Evolutionary conservation across 164 flowering plant species (phyloP).

Genomic region (Santalum album): DNA sequence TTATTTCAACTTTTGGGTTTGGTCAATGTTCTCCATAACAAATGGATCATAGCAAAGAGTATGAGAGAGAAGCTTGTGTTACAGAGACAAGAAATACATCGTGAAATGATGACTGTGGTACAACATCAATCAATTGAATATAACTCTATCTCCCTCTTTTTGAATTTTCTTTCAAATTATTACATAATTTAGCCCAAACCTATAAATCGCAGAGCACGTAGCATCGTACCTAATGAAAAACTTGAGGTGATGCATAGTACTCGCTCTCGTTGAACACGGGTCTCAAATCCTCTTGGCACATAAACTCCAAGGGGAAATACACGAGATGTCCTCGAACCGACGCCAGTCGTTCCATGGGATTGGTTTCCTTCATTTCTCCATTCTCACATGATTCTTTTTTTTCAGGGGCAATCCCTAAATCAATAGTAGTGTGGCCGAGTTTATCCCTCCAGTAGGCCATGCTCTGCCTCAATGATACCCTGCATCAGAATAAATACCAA

Average conservation of each 20-base stretch:
- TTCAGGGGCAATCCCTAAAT: conserved; percentile 83
- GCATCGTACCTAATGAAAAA: conserved; percentile 46
- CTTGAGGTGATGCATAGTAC: conserved; percentile 84
- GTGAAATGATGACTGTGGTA: no score
- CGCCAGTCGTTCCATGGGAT: conserved; percentile 66
- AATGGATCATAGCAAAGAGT: no score
- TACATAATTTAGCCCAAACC: no score
- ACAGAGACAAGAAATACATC: no score
- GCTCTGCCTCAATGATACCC: conserved; percentile 68
- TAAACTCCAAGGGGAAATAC: conserved; percentile 84
- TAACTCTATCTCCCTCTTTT: neutral
- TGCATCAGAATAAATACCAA: conserved; percentile 19
- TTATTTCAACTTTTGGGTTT: no score
- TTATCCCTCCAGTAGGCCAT: conserved; percentile 64
- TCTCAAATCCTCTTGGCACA: conserved; percentile 89
- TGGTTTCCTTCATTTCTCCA: conserved; percentile 46
- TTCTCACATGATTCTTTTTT: conserved; percentile 58
- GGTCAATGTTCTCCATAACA: no score
- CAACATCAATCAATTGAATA: no score
- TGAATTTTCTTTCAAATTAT: no score
- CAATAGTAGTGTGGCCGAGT: conserved; percentile 81
- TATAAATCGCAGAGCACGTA: neutral
- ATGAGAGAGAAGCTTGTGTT: no score
- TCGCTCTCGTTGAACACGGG: conserved; percentile 94
- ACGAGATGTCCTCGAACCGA: conserved; percentile 81